phyloP scores from a whole-genome alignment of 371 early-diverging fungal genomes.

The Paramicrosporidium saccamoebae region DNA sequence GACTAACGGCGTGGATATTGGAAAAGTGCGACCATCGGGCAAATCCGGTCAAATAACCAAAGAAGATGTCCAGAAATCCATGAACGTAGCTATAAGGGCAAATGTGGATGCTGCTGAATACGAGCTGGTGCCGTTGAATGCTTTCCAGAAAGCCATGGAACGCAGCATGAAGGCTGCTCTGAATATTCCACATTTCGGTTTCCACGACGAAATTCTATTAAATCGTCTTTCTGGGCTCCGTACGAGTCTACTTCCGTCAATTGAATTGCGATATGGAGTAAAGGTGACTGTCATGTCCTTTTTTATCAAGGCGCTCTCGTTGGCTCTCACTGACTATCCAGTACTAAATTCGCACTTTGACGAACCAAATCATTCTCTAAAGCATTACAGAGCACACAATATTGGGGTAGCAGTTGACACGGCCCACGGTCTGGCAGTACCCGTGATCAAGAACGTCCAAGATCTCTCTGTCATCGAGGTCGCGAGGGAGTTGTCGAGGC shows the following conservation, averaged over 20 bases:
- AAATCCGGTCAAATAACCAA: constrained; percentile 55
- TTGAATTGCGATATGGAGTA: too few relatives aligned
- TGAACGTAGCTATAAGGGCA: constrained; percentile 3
- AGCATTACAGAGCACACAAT: constrained; percentile 49
- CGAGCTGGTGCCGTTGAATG: constrained; percentile 16
- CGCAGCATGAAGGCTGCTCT: constrained; percentile 73
- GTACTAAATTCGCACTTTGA: constrained; percentile 45
- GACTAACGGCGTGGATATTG: constrained; percentile 37
- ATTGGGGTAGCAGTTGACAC: constrained; percentile 92
- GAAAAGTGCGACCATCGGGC: constrained; percentile 33
- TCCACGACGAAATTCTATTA: constrained; percentile 62
- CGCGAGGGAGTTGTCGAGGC: constrained; percentile 40
- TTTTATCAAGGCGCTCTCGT: constrained; percentile 60
- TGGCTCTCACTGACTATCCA: constrained; percentile 46
- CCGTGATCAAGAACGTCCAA: constrained; percentile 71
- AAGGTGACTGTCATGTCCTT: constrained; percentile 80
- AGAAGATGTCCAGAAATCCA: constrained; percentile 31
- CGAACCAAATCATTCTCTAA: constrained; percentile 7
- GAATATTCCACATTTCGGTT: constrained; percentile 73
- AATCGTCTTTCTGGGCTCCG: too few relatives aligned
- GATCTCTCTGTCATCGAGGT: constrained; percentile 59
- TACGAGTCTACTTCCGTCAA: too few relatives aligned
- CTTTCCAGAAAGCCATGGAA: constrained; percentile 84
- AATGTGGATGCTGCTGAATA: constrained; percentile 6
- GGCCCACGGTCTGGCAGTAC: constrained; percentile 63